A percentile compares a stretch with the other conserved stretches of the same genome.
Evolutionary conservation across 106 monocot species (phyloP).

Genomic region (Apostasia shenzhenica): DNA sequence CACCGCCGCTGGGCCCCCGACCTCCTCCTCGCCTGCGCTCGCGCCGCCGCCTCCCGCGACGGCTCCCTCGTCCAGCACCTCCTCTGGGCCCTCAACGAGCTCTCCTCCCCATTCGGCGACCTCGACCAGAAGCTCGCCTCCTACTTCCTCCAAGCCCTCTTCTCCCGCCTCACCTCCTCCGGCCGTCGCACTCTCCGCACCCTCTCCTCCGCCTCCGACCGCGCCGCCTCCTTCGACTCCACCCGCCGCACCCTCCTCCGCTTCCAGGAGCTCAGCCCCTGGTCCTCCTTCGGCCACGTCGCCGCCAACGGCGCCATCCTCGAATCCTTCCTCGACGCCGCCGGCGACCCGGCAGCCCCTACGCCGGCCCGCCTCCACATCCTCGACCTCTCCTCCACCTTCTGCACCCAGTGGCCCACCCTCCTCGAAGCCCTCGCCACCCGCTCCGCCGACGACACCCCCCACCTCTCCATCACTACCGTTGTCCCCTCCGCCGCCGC

Average conservation of each 20-base stretch:
- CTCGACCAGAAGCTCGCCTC: slow-evolving; percentile 77
- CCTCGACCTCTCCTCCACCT: slow-evolving; percentile 72
- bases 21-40: slow-evolving; percentile 62
- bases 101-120: slow-evolving; percentile 85
- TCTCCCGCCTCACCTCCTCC: slow-evolving; percentile 72
- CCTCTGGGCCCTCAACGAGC: slow-evolving; percentile 97
- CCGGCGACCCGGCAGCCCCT: not conserved
- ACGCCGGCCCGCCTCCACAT: slow-evolving; percentile 41
- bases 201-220: slow-evolving; percentile 68
- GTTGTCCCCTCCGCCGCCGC: slow-evolving; percentile 30
- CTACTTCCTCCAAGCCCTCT: slow-evolving; percentile 83
- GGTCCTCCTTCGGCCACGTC: slow-evolving; percentile 77
- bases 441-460: slow-evolving; percentile 71
- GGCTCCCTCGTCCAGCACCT: slow-evolving; percentile 62
- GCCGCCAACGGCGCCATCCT: slow-evolving; percentile 71
- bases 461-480: slow-evolving; percentile 61
- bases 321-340: slow-evolving; percentile 40
- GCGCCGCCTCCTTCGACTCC: slow-evolving; percentile 75
- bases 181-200: slow-evolving; percentile 56
- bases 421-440: slow-evolving; percentile 72
- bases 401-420: slow-evolving; percentile 92
- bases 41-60: slow-evolving; percentile 61
- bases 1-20: slow-evolving; percentile 53
- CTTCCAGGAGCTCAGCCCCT: slow-evolving; percentile 80
- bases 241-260: slow-evolving; percentile 63